Evolutionary conservation across 805 yeast species (phyloP).

Genomic region (Yamadazyma sp.): DNA sequence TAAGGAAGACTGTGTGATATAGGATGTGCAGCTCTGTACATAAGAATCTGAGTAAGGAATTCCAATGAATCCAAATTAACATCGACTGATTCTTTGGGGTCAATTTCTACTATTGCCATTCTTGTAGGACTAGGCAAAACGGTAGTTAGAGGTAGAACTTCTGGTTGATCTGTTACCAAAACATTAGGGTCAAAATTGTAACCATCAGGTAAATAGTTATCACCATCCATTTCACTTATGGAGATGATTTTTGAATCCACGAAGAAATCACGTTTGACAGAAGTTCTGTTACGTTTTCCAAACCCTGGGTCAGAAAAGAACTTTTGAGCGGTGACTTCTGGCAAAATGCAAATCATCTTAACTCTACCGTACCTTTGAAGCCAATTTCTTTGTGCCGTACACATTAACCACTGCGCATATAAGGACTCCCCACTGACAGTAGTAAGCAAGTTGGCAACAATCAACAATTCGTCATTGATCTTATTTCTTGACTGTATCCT

Average conservation of each 20-base stretch:
- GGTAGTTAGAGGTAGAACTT: slow-evolving; percentile 27
- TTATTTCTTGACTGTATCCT: slow-evolving; percentile 28
- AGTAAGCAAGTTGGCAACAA: slow-evolving; percentile 59
- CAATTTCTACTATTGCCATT: slow-evolving; percentile 58
- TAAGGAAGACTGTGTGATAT: slow-evolving; percentile 47
- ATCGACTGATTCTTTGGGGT: slow-evolving; percentile 33
- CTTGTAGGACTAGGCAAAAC: slow-evolving; percentile 33
- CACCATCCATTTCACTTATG: slow-evolving; percentile 24
- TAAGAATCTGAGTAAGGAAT: slow-evolving; percentile 60
- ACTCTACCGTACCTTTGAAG: slow-evolving; percentile 68
- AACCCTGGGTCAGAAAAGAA: slow-evolving; percentile 57
- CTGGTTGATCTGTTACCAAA: slow-evolving; percentile 37
- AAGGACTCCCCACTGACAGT: slow-evolving; percentile 60
- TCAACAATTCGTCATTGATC: slow-evolving; percentile 54
- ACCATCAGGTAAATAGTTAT: slow-evolving; percentile 28
- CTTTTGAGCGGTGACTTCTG: slow-evolving; percentile 51
- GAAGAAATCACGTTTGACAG: slow-evolving; percentile 64
- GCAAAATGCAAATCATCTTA: slow-evolving; percentile 68
- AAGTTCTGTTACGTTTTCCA: slow-evolving; percentile 55
- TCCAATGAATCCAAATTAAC: slow-evolving; percentile 59
- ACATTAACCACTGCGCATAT: slow-evolving; percentile 70
- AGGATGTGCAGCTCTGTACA: slow-evolving; percentile 41
- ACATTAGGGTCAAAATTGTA: slow-evolving; percentile 36
- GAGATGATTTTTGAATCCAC: slow-evolving; percentile 62
- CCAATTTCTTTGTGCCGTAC: slow-evolving; percentile 73